Base-by-base conservation (phyloP, 768 basidiomycete species). In the Trametes cinnabarina region DNA sequence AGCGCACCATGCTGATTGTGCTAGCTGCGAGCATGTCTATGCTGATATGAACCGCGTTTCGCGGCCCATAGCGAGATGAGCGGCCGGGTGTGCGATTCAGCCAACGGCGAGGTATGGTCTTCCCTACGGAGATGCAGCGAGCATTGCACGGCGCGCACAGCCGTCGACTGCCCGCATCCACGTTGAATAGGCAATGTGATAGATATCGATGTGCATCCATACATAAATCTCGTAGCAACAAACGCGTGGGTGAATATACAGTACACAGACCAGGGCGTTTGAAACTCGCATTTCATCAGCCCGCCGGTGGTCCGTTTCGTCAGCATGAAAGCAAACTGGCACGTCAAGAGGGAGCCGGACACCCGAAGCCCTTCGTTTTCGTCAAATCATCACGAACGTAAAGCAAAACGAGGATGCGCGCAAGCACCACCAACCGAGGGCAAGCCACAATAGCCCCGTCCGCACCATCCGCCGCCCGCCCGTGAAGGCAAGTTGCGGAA, bases 241-340 rank as follows among this genome's bases (percentile, higher is more conserved):
- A 26, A 35, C 32, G 43, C 30, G 34, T n/a, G 9, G 28, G 42
- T n/a, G 32, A 34, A 54, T 54, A 44, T 54, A 54, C 53, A 54
- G 44, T 54, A 54, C 44, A 54, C 8, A n/a, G 40, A 26, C 2
- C 20, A 19, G 22, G 23, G 14, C 23, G 22, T 22, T 20, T 28
- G 42, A 11, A 10, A 23, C 32, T 11, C 22, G 2, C 15, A 35
- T 32, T 39, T 12, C 30, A 32, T 32, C 30, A 32, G 25, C 19
- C 25, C 11, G 15, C 25, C 23, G 25, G 23, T 9, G 23, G 25
- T 17, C n/a, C 15, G 19, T 12, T 46, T 46, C 44, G 44, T 46
- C 23, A 46, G 19, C 30, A 32, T 22, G 44, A 46, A 46, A 26
- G 44, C 22, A 28, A 46, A 32, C 30, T 7, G 19, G 28, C 19